Evolutionary conservation across 768 basidiomycete species (phyloP), one percentile per base, ranked within the genome.

Genomic region (Brasilioporus rufonigricans): DNA sequence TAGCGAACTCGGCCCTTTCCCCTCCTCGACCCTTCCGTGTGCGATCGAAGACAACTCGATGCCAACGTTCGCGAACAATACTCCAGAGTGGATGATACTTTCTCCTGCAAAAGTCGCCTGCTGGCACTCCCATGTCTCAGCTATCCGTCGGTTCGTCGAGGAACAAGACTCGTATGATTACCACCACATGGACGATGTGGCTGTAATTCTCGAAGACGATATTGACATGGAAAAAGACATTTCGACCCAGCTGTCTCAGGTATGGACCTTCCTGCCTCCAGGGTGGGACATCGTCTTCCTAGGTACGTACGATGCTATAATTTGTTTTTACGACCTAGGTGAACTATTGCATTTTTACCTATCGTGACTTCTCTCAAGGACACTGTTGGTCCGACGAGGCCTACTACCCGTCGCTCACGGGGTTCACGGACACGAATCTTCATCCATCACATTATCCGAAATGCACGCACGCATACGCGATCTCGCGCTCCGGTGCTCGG

Each of bases 381-480:
- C 86, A 91, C 60, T 91, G 88, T 62, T 90, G 89, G 89, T 89
- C 87, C 21, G 74, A 89, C 55, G 88, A 91, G 68, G 70, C 80
- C 1, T 66, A 64, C 53, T 69, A 79, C 35, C 73, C 79, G 4
- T 68, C 81, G 5, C 54, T 77, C 19, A 57, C 66, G 44, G 39
- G 40, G 19, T 56, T 59, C 53, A 11, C 50, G 50, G 53, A 58
- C 32, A 48, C 53, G 31, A 65, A 66, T 24, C 67, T 91, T 19
- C 81, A 87, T 62, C 82, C 80, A 0, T 88, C 89, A 1, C 70
- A 64, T 53, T 68, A 72, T 1, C 87, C 89, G 0, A 83, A 83
- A 62, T 90, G 87, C 66, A 89, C 85, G 1, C 89, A 91, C 54
- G 87, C 83, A 2, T 89, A 91, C 61, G 83, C 76, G 0, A 71